Base-by-base conservation (phyloP, 257 asterid species). In the Voacanga thouarsii region DNA sequence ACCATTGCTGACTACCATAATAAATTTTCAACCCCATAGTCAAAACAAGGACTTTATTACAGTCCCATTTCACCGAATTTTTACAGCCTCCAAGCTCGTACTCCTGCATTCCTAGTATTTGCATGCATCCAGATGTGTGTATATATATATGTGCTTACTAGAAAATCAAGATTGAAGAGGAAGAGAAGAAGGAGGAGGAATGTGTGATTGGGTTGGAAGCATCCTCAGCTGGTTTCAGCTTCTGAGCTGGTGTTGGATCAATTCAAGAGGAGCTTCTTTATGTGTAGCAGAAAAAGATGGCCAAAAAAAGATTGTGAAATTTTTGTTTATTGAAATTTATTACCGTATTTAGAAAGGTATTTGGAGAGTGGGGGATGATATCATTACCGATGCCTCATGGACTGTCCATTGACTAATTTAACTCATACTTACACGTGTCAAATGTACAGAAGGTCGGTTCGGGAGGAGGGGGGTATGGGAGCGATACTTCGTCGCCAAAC, bases 221-320 rank as follows among this genome's bases (percentile, higher is more conserved):
- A 21, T 37, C 70, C 14, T 26, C 33, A 43, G 41, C 57, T 44
- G 7, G 16, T 43, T 55, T 15, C 21, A 51, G 74, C 65, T 28
- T 44, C 12, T 51, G 60, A 59, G 16, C 8, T 10, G 24, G 57
- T 56, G 53, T n/a, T 47, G 68, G 26, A 24, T 49, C 18, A 28
- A 44, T 21, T 41, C n/a, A 10, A 5, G 30, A 43, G 18, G 70
- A 51, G 81, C 26, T 64, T 28, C 63, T 30, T 64, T 64, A 30
- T 21, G 7, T 63, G 63, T 10, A 21, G 53, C 30, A 70, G 44
- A 7, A 60, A 74, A 39, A 41, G 65, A 74, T 75, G 78, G 82
- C 72, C 50, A 21, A 82, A 51, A 24, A 82, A 82, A 82, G 85
- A 82, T 78, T 78, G 85, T 79, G 85, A 75, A 43, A 11, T 57